Evolutionary conservation across 1,139 yeast genomes (phyloP), one percentile per base, ranked within the genome.

Genomic region (Kodamaea fungicola): DNA sequence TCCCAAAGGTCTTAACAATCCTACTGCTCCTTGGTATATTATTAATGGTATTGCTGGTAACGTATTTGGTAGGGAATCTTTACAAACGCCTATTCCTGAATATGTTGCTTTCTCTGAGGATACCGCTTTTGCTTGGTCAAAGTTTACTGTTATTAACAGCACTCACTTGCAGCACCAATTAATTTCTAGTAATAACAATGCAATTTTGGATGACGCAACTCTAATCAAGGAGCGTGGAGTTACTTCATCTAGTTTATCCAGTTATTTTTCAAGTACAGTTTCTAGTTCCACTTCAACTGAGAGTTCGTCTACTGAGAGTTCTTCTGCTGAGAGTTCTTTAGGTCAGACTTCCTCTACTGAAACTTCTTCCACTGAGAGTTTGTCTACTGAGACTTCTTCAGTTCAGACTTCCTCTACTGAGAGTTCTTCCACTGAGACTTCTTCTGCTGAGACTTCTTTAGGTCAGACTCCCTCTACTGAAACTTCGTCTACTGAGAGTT

Each of bases 21-120:
- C 39, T n/a, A 28, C 39, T 12, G 31, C 39, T 8, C 39, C 39
- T 12, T 35, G 39, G 39, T 35, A 35, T 30, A 35, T 35, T 13
- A 28, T 35, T 29, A 35, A 35, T 26, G 39, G 39, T 28, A 35
- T 35, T 29, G 39, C 39, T n/a, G 39, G 39, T n/a, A 35, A 35
- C 22, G 28, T 32, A 22, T 33, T 32, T 19, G 39, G 39, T n/a
- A 12, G 28, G n/a, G 39, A 35, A 19, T 22, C 28, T 8, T 29
- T 35, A 7, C 16, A 19, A 8, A 4, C 2, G 8, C 34, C 33
- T 6, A 24, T 34, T 23, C 37, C 35, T 10, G 30, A 29, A 6
- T 35, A 35, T 22, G 35, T 35, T 28, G 32, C 32, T 8, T 35
- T 32, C 12, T 21, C 35, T 9, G 35, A 35, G 13, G 39, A 35